Evolutionary conservation across 495 filamentous ascomycete species (phyloP).

Genomic region (Aspergillus campestris): DNA sequence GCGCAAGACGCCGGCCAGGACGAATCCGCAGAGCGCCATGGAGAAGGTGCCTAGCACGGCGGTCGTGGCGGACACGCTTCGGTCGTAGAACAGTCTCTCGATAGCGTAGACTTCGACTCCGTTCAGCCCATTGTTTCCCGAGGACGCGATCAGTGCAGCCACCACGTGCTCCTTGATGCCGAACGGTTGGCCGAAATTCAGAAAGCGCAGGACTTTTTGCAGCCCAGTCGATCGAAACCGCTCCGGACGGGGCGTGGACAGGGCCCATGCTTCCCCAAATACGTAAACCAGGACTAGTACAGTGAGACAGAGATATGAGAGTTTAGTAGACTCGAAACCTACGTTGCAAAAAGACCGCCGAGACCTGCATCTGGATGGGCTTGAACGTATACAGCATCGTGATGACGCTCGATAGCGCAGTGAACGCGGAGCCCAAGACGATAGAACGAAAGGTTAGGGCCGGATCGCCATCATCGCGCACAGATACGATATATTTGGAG

Average conservation of each 20-base stretch:
- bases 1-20: no score
- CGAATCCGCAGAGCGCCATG: no score
- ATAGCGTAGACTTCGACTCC: slow-evolving; percentile 11
- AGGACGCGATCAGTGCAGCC: slow-evolving; percentile 11
- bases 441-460: slow-evolving; percentile 20
- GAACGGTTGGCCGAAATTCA: slow-evolving; percentile 14
- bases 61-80: no score
- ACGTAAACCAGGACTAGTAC: slow-evolving; percentile 16
- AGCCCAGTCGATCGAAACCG: slow-evolving; percentile 12
- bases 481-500: slow-evolving; percentile 19
- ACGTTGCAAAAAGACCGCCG: slow-evolving; percentile 20
- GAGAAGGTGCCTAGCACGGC: no score
- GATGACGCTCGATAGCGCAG: slow-evolving; percentile 24
- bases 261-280: slow-evolving; percentile 17
- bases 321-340: not conserved
- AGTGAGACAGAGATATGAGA: not conserved
- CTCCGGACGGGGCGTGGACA: slow-evolving; percentile 14
- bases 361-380: slow-evolving; percentile 16
- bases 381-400: slow-evolving; percentile 27
- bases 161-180: slow-evolving; percentile 16
- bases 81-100: slow-evolving; percentile 1
- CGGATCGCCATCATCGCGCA: slow-evolving; percentile 20
- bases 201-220: slow-evolving; percentile 11
- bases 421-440: slow-evolving; percentile 19
- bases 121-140: slow-evolving; percentile 11